A percentile compares a stretch with the other conserved stretches of the same genome.
Evolutionary conservation across 441 rosid genomes (phyloP).

Genomic region (Rhodomyrtus psidioides): DNA sequence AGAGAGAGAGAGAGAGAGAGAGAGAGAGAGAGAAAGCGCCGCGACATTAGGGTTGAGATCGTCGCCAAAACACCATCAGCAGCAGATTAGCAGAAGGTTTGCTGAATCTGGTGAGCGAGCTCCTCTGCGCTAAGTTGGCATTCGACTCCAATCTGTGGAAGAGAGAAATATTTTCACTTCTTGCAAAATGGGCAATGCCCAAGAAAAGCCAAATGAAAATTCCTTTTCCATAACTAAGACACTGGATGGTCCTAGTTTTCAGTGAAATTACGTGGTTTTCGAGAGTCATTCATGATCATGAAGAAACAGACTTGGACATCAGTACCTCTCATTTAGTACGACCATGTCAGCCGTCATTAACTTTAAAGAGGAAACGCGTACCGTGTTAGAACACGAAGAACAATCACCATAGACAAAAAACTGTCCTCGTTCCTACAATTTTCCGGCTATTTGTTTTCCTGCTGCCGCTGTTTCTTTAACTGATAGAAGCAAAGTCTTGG

Average conservation of each 20-base stretch:
- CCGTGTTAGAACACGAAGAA: neutral
- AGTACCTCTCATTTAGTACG: neutral
- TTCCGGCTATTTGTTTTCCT: neutral
- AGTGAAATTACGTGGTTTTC: neutral
- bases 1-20: neutral
- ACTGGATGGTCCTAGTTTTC: slow-evolving; percentile 1
- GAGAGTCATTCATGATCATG: neutral
- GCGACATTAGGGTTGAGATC: neutral
- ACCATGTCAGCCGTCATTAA: neutral
- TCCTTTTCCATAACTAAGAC: neutral
- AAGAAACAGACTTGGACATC: neutral
- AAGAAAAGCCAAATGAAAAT: neutral
- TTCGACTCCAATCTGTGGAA: slow-evolving; percentile 79
- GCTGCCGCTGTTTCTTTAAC: neutral
- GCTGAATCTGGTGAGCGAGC: slow-evolving; percentile 83
- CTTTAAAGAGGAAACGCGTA: neutral
- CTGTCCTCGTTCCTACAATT: neutral
- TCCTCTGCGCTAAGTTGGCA: slow-evolving; percentile 97
- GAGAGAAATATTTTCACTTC: neutral
- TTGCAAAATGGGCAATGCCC: neutral
- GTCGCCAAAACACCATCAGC: neutral
- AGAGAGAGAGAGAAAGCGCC: neutral
- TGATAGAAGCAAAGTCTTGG: neutral
- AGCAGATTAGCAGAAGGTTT: slow-evolving; percentile 36
- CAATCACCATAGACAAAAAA: neutral